Percentiles rank a stretch among this genome's conserved stretches.
These are phyloP conservation scores for Rhodotorula toruloides DNA, from an alignment of 768 basidiomycete species.

Conservation along the genomic window DNA sequence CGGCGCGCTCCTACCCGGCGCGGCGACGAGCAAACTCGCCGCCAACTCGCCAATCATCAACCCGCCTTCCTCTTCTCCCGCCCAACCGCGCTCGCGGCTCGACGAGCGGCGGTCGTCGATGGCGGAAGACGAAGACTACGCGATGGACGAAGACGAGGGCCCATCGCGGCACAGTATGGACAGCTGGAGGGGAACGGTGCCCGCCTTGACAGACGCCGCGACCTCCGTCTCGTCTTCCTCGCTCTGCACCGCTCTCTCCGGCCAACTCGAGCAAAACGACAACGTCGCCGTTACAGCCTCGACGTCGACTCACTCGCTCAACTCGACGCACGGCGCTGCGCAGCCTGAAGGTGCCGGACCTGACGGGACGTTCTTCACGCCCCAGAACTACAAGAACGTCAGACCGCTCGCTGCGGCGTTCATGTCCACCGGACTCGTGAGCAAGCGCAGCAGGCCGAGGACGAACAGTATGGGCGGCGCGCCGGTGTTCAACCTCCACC, in stretches of 20 bases:
- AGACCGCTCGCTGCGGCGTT: conserved; percentile 46
- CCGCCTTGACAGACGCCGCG: conserved; percentile 38
- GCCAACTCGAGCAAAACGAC: conserved; percentile 2
- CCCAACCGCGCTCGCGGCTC: neutral
- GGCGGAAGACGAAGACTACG: conserved; percentile 29
- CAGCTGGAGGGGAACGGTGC: conserved; percentile 20
- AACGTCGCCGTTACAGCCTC: neutral
- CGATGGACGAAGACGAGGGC: conserved; percentile 30
- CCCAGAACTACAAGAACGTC: conserved; percentile 42
- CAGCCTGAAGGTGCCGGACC: neutral
- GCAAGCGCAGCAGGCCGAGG: conserved; percentile 42
- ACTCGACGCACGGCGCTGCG: conserved; percentile 12
- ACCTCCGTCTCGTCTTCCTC: conserved; percentile 34
- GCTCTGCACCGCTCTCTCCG: conserved; percentile 28
- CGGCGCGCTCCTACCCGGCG: conserved; percentile 40
- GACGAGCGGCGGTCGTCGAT: neutral
- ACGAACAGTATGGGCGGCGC: conserved; percentile 18
- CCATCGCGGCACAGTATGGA: conserved; percentile 28
- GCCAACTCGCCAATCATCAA: conserved; percentile 37
- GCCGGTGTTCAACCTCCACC: conserved; percentile 30
- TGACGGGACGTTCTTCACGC: conserved; percentile 36
- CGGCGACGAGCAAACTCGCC: conserved; percentile 20
- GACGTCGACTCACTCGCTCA: conserved; percentile 24
- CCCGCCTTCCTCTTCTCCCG: conserved; percentile 11
- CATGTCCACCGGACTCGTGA: conserved; percentile 48